Conservation (phyloP, 208 protist genomes). For the Zelonia costaricensis region DNA sequence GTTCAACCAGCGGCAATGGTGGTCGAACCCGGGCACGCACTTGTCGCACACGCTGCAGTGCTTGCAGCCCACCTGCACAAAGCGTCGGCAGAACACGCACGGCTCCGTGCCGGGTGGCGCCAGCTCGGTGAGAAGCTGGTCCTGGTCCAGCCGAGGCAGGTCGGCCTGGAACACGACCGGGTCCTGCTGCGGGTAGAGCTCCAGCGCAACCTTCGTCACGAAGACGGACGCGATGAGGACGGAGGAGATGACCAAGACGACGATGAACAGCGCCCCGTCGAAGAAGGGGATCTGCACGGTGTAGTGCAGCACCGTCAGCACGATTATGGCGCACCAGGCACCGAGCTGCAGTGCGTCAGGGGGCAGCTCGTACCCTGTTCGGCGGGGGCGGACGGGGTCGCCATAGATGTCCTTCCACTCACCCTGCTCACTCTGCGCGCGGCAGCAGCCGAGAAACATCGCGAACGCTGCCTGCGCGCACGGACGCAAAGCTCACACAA, state of each 20-base stretch:
- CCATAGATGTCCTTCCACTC: conserved; percentile 82
- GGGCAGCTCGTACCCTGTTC: conserved; percentile 75
- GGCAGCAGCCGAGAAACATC: conserved; percentile 37
- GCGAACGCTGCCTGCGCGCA: background rate
- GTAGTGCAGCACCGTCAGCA: conserved; percentile 56
- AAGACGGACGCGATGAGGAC: conserved; percentile 39
- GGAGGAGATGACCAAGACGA: conserved; percentile 47
- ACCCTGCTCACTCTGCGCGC: conserved; percentile 36
- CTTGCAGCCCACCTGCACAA: conserved; percentile 70
- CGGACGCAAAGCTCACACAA: background rate
- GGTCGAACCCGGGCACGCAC: conserved; percentile 90
- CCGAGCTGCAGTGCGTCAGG: conserved; percentile 70
- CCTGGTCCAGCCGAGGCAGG: conserved; percentile 51
- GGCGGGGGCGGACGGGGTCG: conserved; percentile 78
- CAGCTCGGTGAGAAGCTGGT: conserved; percentile 47
- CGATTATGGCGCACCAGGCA: conserved; percentile 63
- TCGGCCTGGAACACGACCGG: conserved; percentile 60
- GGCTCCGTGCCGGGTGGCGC: conserved; percentile 44
- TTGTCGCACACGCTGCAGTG: conserved; percentile 92
- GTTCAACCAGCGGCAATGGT: conserved; percentile 94
- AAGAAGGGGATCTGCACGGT: conserved; percentile 70
- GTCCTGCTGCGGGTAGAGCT: conserved; percentile 74
- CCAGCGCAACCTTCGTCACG: conserved; percentile 59
- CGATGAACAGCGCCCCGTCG: conserved; percentile 37
- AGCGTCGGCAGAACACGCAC: conserved; percentile 85